Conservation (phyloP, 306 rosid genomes). For the Lotus japonicus region DNA sequence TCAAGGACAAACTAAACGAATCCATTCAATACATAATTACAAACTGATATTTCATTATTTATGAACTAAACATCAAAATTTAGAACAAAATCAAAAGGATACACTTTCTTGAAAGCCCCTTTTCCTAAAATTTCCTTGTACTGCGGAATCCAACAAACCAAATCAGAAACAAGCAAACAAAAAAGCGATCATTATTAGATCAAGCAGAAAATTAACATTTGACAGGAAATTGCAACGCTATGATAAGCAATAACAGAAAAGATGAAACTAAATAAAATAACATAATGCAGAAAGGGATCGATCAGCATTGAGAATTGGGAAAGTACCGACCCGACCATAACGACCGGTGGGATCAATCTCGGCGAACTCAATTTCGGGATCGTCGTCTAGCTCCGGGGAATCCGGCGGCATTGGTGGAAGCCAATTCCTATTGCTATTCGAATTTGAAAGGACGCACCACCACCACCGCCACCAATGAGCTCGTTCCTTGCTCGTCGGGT, state of each 20-base stretch:
- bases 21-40: not conserved
- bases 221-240: not conserved
- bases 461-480: not conserved
- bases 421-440: not conserved
- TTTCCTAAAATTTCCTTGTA: conserved; percentile 86
- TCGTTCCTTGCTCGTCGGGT: not conserved
- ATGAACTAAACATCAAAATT: not conserved
- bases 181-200: conserved; percentile 18
- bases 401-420: conserved; percentile 59
- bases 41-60: not conserved
- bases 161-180: not conserved
- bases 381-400: conserved; percentile 62
- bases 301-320: not conserved
- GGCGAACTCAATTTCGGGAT: conserved; percentile 58
- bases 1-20: conserved; percentile 42
- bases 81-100: conserved; percentile 44
- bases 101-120: conserved; percentile 99
- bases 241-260: not conserved
- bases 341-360: conserved; percentile 90
- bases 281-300: no score
- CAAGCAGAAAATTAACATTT: not conserved
- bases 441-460: not conserved
- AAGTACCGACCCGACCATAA: conserved; percentile 77
- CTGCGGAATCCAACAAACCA: conserved; percentile 41
- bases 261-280: not conserved